phyloP scores from a whole-genome alignment of 116 monocot species.

The Papilionanthe hybrid region DNA sequence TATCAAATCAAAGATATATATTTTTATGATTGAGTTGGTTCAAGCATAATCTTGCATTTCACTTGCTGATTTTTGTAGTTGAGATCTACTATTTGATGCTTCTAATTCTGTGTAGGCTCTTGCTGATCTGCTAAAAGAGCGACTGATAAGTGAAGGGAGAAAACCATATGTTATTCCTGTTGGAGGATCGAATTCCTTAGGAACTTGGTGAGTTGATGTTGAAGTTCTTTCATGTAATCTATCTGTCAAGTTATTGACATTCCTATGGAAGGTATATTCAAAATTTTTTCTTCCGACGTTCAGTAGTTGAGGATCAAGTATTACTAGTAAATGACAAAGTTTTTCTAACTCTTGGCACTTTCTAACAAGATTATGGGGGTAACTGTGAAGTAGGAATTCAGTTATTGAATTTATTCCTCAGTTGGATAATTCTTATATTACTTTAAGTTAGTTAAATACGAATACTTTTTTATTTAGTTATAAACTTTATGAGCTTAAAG shows the following conservation, averaged over 20 bases:
- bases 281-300: not conserved
- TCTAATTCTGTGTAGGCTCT: constrained; percentile 36
- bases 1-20: not conserved
- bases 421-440: too few relatives aligned
- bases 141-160: constrained; percentile 64
- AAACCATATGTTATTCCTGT: constrained; percentile 96
- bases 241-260: not conserved
- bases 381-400: too few relatives aligned
- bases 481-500: too few relatives aligned
- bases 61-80: not conserved
- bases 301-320: not conserved
- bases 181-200: constrained; percentile 96
- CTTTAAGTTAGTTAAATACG: too few relatives aligned
- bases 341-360: too few relatives aligned
- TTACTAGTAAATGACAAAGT: too few relatives aligned
- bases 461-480: too few relatives aligned
- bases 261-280: too few relatives aligned
- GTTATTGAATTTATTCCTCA: too few relatives aligned
- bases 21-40: not conserved
- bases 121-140: constrained; percentile 67
- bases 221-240: not conserved
- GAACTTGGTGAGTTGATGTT: constrained; percentile 71
- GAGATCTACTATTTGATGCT: not conserved
- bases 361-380: too few relatives aligned
- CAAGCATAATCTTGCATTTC: not conserved